phyloP scores from a whole-genome alignment of 179 eudicot genomes.

The Pouteria campechiana region DNA sequence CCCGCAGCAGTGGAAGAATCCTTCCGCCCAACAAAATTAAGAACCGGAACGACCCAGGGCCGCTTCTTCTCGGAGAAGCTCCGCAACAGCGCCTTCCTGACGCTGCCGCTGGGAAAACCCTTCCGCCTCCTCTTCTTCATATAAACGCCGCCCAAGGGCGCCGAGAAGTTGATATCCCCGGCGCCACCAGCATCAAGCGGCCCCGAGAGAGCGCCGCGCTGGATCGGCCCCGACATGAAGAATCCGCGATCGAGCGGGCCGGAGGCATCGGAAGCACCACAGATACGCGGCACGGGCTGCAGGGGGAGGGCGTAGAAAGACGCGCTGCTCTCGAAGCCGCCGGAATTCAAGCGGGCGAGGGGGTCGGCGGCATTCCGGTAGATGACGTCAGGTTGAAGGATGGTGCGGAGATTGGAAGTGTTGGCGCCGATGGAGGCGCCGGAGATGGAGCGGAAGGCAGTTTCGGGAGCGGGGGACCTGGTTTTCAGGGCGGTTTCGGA shows the following conservation, averaged over 20 bases:
- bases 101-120: conserved; percentile 37
- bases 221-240: conserved; percentile 92
- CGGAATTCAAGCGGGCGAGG: conserved; percentile 12
- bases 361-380: conserved; percentile 33
- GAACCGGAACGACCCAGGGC: conserved; percentile 89
- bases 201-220: conserved; percentile 84
- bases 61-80: conserved; percentile 76
- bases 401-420: conserved; percentile 63
- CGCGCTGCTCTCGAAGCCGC: conserved; percentile 82
- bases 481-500: conserved; percentile 28
- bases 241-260: conserved; percentile 42
- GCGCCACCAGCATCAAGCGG: conserved; percentile 41
- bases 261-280: conserved; percentile 18
- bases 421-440: conserved; percentile 91
- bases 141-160: conserved; percentile 51
- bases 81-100: conserved; percentile 41
- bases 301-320: conserved; percentile 67
- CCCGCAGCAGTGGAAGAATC: conserved; percentile 15
- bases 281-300: conserved; percentile 65
- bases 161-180: conserved; percentile 43
- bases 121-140: conserved; percentile 55
- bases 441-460: conserved; percentile 66
- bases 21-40: conserved; percentile 41
- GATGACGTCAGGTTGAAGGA: conserved; percentile 22
- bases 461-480: conserved; percentile 6